These are phyloP conservation scores for Yamadazyma akitaensis DNA, from an alignment of 805 yeast species.

Conservation along the genomic window DNA sequence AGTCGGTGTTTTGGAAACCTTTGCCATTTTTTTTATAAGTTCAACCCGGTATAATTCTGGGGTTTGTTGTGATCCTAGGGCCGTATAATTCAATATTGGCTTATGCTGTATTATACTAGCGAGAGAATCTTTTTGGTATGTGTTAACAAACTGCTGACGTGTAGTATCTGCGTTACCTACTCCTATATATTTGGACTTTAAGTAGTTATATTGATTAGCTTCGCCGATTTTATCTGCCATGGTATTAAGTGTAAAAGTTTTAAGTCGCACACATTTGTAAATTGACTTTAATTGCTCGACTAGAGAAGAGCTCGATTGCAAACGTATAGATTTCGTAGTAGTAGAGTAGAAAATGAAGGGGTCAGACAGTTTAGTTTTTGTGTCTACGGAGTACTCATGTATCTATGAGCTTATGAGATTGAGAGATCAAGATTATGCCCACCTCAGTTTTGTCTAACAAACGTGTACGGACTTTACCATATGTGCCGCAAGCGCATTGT, in stretches of 20 bases:
- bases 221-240: slow-evolving; percentile 45
- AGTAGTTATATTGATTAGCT: slow-evolving; percentile 29
- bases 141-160: slow-evolving; percentile 63
- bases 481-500: too few relatives aligned
- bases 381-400: too few relatives aligned
- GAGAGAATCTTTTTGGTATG: slow-evolving; percentile 64
- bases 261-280: neutral
- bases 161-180: slow-evolving; percentile 74
- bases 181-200: slow-evolving; percentile 60
- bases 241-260: neutral
- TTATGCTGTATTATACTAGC: slow-evolving; percentile 61
- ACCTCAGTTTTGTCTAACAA: too few relatives aligned
- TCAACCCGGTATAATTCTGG: slow-evolving; percentile 27
- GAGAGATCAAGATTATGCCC: too few relatives aligned
- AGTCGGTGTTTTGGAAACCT: neutral
- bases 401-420: too few relatives aligned
- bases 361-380: too few relatives aligned
- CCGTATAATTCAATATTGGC: slow-evolving; percentile 48
- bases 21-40: slow-evolving; percentile 34
- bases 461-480: too few relatives aligned
- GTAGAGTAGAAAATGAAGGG: too few relatives aligned
- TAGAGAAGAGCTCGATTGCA: too few relatives aligned
- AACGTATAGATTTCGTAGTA: too few relatives aligned
- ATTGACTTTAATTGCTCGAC: too few relatives aligned
- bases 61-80: slow-evolving; percentile 48